These are phyloP conservation scores for Geotrichum bryndzae DNA, from an alignment of 1,139 yeast species.

Conservation along the genomic window DNA sequence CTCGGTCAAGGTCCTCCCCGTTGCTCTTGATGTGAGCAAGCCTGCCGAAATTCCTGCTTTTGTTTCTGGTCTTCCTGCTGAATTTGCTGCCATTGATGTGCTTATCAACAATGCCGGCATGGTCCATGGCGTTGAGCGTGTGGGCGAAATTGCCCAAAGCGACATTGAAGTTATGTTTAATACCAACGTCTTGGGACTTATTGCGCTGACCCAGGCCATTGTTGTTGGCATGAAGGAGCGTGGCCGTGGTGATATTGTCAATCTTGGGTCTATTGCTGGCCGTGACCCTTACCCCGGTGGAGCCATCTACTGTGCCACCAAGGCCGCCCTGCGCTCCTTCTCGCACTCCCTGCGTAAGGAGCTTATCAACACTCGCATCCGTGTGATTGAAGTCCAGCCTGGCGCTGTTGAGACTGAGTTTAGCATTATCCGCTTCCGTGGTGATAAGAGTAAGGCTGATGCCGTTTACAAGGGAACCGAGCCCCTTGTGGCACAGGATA, in stretches of 20 bases:
- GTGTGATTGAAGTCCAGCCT: conserved; percentile 81
- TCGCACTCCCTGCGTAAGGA: conserved; percentile 74
- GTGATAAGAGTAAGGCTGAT: conserved; percentile 63
- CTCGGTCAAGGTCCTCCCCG: conserved; percentile 39
- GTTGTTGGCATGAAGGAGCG: conserved; percentile 47
- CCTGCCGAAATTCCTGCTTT: conserved; percentile 41
- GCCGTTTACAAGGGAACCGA: conserved; percentile 66
- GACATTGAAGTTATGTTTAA: conserved; percentile 62
- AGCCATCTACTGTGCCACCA: conserved; percentile 82
- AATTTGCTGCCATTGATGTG: conserved; percentile 40
- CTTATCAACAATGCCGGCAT: conserved; percentile 79
- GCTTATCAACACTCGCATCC: conserved; percentile 60
- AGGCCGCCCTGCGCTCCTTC: conserved; percentile 74
- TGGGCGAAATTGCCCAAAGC: conserved; percentile 49
- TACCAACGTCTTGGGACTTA: conserved; percentile 70
- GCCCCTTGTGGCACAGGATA: conserved; percentile 70
- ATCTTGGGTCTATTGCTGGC: conserved; percentile 84
- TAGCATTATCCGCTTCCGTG: conserved; percentile 67
- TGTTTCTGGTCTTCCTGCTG: conserved; percentile 40
- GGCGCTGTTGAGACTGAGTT: conserved; percentile 89
- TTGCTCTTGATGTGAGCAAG: conserved; percentile 56
- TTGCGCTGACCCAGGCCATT: conserved; percentile 59
- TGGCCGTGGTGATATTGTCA: conserved; percentile 70
- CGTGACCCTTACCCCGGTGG: conserved; percentile 83
- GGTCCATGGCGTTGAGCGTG: conserved; percentile 62